Conservation (phyloP, 495 filamentous ascomycete genomes). For the Penicillium chermesinum region DNA sequence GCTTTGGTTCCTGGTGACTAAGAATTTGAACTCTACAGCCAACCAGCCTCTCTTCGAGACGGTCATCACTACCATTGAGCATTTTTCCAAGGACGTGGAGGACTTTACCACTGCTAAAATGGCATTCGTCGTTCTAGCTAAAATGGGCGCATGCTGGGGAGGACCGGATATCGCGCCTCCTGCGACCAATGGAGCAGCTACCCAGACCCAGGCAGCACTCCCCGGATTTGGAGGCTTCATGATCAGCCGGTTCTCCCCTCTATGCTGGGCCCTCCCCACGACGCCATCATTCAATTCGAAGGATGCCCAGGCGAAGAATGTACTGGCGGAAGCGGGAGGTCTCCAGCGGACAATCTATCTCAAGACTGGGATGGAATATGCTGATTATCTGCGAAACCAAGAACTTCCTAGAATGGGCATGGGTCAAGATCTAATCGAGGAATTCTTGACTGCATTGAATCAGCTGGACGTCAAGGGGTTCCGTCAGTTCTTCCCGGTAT, state of each 20-base stretch:
- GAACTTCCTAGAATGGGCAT: slow-evolving; percentile 53
- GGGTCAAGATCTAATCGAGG: slow-evolving; percentile 45
- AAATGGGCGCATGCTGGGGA: slow-evolving; percentile 80
- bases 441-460: slow-evolving; percentile 51
- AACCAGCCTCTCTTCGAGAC: slow-evolving; percentile 87
- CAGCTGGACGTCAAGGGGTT: slow-evolving; percentile 49
- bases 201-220: slow-evolving; percentile 49
- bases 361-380: slow-evolving; percentile 69
- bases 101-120: slow-evolving; percentile 78
- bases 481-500: slow-evolving; percentile 51
- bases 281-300: slow-evolving; percentile 70
- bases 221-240: slow-evolving; percentile 92
- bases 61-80: slow-evolving; percentile 75
- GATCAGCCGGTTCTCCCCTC: slow-evolving; percentile 77
- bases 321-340: slow-evolving; percentile 75
- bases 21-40: slow-evolving; percentile 30
- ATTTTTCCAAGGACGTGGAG: slow-evolving; percentile 70
- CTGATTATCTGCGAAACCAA: slow-evolving; percentile 47
- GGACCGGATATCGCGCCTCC: slow-evolving; percentile 67
- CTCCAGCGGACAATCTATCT: slow-evolving; percentile 82
- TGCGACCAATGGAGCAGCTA: slow-evolving; percentile 33
- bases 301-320: slow-evolving; percentile 80
- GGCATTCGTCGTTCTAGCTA: slow-evolving; percentile 70
- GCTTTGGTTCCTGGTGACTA: background rate
- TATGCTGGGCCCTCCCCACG: slow-evolving; percentile 80